Percentiles rank a stretch among this genome's conserved stretches.
Conservation (phyloP, 495 filamentous ascomycete genomes). For the Penicillium angulare region DNA sequence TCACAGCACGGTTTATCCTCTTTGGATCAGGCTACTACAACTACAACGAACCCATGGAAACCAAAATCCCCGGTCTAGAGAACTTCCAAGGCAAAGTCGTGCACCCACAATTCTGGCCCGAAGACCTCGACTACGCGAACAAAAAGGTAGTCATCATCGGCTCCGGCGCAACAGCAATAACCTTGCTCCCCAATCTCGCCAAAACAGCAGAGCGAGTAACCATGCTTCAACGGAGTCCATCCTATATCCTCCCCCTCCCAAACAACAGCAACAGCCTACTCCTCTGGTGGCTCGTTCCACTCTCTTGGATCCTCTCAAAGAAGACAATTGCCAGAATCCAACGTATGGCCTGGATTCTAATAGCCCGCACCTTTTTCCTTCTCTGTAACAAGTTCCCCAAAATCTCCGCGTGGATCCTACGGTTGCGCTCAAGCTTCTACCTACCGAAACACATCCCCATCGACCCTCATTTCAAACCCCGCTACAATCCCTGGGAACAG, state of each 20-base stretch:
- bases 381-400: conserved; percentile 58
- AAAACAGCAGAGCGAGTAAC: conserved; percentile 47
- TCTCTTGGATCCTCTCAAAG: conserved; percentile 37
- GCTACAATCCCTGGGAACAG: conserved; percentile 73
- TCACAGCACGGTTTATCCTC: conserved; percentile 57
- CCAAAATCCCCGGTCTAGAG: conserved; percentile 42
- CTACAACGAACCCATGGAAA: conserved; percentile 56
- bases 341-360: conserved; percentile 46
- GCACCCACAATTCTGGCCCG: conserved; percentile 56
- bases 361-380: conserved; percentile 47
- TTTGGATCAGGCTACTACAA: conserved; percentile 65
- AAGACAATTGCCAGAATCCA: conserved; percentile 35
- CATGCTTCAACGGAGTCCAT: conserved; percentile 59
- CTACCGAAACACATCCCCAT: conserved; percentile 55
- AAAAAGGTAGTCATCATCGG: conserved; percentile 59
- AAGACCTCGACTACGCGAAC: conserved; percentile 43
- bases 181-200: conserved; percentile 47
- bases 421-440: conserved; percentile 34
- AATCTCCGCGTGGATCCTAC: conserved; percentile 46
- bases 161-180: conserved; percentile 57
- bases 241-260: conserved; percentile 55
- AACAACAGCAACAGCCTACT: conserved; percentile 29
- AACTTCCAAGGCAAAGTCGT: conserved; percentile 44
- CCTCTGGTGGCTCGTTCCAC: conserved; percentile 39
- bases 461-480: conserved; percentile 69